Base-by-base conservation (phyloP, 257 asterid genomes). In the Nicotiana obtusifolia region DNA sequence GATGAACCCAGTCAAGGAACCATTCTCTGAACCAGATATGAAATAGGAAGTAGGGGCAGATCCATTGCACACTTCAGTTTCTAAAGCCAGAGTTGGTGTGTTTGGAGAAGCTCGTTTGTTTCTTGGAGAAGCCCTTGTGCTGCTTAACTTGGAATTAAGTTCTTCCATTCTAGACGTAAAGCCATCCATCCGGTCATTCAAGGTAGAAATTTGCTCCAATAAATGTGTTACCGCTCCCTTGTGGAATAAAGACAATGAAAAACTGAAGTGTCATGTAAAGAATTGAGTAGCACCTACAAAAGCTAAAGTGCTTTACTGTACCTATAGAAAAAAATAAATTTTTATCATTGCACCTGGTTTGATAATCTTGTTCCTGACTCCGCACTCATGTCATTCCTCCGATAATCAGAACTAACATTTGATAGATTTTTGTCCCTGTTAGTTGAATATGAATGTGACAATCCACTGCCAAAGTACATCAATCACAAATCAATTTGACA, bases 371-470 rank as follows among this genome's bases (percentile, higher is more conserved):
- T 82, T 41, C 81, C 86, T 47, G 90, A 49, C 82, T 92, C 95
- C 24, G 86, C 35, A 67, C 85, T 77, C 83, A 91, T 84, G 77
- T 89, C 93, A 81, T 94, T 93, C 65, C 87, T 87, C 81, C 85
- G 81, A 87, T 83, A 85, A 20, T 60, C 68, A 22, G 83, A 47
- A 13, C 75, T 67, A 60, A 81, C 73, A 84, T 88, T 89, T 67
- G 97, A 83, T 68, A 90, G 82, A 82, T 85, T 86, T 83, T 66
- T 89, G 82, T 94, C 98, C 86, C 92, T 82, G 49, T 87, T 88
- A 62, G 93, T 90, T 77, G 98, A 88, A 89, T 88, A 96, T n/a
- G 98, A 96, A 83, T 91, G 97, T n/a, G 98, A 94, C 88, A 96
- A 85, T 67, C 97, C 95, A 88, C 98, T 93, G 90, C 77, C 47